Evolutionary conservation across 23 red algal genomes (phyloP), one percentile per base, ranked within the genome.

Genomic region (Gracilariopsis chorda): DNA sequence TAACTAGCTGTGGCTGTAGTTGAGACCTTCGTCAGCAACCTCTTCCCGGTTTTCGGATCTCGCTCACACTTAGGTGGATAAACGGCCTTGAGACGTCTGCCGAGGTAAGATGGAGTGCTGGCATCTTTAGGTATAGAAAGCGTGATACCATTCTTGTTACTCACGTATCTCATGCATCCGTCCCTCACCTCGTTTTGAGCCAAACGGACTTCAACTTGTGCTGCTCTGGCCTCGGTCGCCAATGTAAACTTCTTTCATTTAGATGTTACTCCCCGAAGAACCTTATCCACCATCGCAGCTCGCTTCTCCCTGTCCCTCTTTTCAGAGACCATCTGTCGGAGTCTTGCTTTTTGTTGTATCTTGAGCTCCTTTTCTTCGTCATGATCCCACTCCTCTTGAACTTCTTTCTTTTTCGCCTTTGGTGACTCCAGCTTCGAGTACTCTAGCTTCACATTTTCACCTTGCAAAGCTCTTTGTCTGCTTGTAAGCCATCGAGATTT

Each of bases 291-390:
- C 78, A 88, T 95, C 35, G 92, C 92, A 44, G 82, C 92, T 40
- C 92, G 44, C 80, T 95, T 95, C 39, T 95, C 92, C 70, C 80
- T 83, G 41, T 87, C 78, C 62, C 92, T 81, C 75, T 95, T 95
- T 20, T 95, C 92, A 43, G 88, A 71, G 3, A 88, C 77, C 77
- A 95, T 95, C 43, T 88, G 74, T 23, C 92, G 83, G 33, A 95
- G 77, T 42, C 92, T 84, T 37, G 92, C 92, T 10, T 72, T 75
- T 37, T 95, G 92, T 77, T 95, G 80, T 51, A 40, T 58, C 55
- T 87, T 86, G 41, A 95, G 23, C 46, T 82, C 82, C 41, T 45
- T 59, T 82, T 95, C 92, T 71, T 95, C 85, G n/a, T 86, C 92
- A 61, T 95, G 67, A 33, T 62, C 72, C 60, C 57, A 69, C 19